Conservation (phyloP, 306 rosid species). For the Cicer arietinum region DNA sequence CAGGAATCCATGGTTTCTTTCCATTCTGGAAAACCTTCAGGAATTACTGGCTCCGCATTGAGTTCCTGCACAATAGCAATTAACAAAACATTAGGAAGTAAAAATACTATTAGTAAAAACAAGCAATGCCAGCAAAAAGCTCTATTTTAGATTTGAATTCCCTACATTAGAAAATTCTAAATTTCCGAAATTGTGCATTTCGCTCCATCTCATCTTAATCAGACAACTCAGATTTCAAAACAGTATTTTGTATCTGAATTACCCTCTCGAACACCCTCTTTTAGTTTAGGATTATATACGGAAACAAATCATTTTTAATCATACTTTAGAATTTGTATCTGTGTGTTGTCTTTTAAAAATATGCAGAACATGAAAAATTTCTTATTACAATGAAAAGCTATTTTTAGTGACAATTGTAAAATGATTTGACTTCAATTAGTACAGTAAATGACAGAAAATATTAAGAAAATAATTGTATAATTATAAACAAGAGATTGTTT, state of each 20-base stretch:
- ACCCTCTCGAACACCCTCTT: neutral
- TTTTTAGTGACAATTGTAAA: too few relatives aligned
- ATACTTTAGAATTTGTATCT: neutral
- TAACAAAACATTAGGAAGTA: constrained; percentile 27
- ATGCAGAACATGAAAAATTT: too few relatives aligned
- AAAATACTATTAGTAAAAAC: neutral
- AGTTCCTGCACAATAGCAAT: constrained; percentile 66
- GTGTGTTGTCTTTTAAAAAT: neutral
- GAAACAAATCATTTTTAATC: neutral
- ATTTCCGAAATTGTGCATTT: neutral
- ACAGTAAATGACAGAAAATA: neutral
- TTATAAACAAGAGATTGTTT: too few relatives aligned
- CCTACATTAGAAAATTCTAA: neutral
- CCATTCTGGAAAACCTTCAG: constrained; percentile 90
- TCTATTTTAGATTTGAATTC: neutral
- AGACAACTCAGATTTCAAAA: neutral
- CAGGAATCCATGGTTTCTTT: constrained; percentile 93
- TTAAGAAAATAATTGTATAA: too few relatives aligned
- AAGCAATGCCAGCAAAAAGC: neutral
- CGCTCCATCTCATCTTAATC: neutral
- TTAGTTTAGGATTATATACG: neutral
- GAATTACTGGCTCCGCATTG: constrained; percentile 89
- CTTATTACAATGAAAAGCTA: too few relatives aligned
- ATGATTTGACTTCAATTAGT: neutral
- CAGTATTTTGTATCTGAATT: neutral